These are phyloP conservation scores for Mycosphaerella arachidis DNA, from an alignment of 2,329 filamentous ascomycete genomes.

Conservation along the genomic window DNA sequence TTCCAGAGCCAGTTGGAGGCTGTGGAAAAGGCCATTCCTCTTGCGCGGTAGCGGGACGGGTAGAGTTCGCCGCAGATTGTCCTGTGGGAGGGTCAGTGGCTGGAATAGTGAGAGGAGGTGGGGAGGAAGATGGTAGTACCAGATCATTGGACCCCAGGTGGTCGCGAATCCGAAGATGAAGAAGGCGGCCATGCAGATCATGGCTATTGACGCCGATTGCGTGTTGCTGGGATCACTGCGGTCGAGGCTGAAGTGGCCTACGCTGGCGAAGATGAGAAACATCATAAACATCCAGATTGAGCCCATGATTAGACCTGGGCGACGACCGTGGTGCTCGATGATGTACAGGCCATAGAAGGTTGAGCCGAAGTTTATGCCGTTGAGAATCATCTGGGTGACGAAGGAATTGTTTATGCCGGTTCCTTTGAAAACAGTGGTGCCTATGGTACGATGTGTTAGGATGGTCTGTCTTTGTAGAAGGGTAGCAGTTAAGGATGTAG, in stretches of 20 bases:
- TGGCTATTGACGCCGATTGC: conserved; percentile 50
- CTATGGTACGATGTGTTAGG: conserved; percentile 48
- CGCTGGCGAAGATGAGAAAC: conserved; percentile 52
- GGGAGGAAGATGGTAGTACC: conserved; percentile 26
- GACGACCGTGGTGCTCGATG: conserved; percentile 45
- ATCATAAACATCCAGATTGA: conserved; percentile 44
- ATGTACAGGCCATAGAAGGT: conserved; percentile 45
- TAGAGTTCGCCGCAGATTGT: conserved; percentile 42
- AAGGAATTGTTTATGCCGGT: conserved; percentile 38
- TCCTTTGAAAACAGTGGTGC: conserved; percentile 41
- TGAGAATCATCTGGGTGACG: conserved; percentile 42
- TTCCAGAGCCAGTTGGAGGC: conserved; percentile 56
- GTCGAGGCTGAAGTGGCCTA: conserved; percentile 43
- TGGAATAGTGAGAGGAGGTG: not conserved
- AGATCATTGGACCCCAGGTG: conserved; percentile 67
- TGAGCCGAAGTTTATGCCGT: conserved; percentile 42
- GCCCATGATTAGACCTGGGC: conserved; percentile 42
- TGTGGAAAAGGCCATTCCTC: conserved; percentile 51
- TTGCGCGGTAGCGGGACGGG: conserved; percentile 51
- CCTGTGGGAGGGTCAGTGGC: conserved; percentile 28
- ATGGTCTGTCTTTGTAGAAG: not conserved
- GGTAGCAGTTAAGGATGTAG: not conserved
- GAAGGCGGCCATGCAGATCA: conserved; percentile 65
- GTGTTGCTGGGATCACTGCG: conserved; percentile 33
- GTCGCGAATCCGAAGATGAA: conserved; percentile 64